These are phyloP conservation scores for Austropuccinia psidii DNA, from an alignment of 1,284 basidiomycete species.

Conservation along the genomic window DNA sequence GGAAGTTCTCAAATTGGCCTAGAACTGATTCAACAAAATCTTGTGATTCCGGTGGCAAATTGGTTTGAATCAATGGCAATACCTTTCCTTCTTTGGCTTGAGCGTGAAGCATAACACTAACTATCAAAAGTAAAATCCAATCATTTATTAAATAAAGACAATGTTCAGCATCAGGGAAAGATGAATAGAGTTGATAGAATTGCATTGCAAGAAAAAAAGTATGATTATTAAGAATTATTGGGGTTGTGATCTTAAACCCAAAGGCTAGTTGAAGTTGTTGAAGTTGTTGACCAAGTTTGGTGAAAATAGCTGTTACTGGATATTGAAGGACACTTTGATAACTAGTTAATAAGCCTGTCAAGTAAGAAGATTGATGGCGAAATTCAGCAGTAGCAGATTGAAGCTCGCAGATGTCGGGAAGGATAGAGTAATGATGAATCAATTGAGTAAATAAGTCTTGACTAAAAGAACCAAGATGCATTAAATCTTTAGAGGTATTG, in stretches of 20 bases:
- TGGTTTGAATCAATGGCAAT: background rate
- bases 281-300: too few relatives aligned
- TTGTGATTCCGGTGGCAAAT: too few relatives aligned
- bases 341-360: constrained; percentile 28
- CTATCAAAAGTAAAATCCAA: constrained; percentile 23
- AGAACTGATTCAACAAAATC: constrained; percentile 13
- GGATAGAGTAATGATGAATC: constrained; percentile 22
- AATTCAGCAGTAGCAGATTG: constrained; percentile 19
- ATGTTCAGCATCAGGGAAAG: background rate
- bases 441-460: constrained; percentile 18
- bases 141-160: constrained; percentile 8
- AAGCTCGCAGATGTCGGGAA: constrained; percentile 20
- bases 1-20: background rate
- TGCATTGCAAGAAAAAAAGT: constrained; percentile 19
- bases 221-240: constrained; percentile 31
- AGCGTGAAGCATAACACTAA: constrained; percentile 19
- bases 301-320: background rate
- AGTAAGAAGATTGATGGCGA: constrained; percentile 21
- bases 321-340: constrained; percentile 21
- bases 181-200: constrained; percentile 4
- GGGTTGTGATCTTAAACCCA: constrained; percentile 29
- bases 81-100: constrained; percentile 24
- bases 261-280: constrained; percentile 22
- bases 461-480: constrained; percentile 6
- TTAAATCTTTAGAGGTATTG: constrained; percentile 1